Base-by-base conservation (phyloP, 306 rosid species). In the Quercus ilex region DNA sequence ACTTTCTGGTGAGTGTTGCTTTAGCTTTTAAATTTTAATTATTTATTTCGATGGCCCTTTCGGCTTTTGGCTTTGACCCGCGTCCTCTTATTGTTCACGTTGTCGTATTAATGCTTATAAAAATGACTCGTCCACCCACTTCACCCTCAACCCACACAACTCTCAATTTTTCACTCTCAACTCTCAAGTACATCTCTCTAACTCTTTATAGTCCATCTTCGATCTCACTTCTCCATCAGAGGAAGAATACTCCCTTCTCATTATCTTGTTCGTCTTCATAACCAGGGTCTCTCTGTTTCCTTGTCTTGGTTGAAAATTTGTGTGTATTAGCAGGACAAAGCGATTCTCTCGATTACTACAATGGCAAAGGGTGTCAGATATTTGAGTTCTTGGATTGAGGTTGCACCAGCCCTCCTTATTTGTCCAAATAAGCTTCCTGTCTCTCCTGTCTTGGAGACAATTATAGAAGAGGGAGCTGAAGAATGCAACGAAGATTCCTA, bases 341-440 rank as follows among this genome's bases (percentile, higher is more conserved):
- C 3, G 52, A 5, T 19, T 15, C 31, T 73, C 51, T 35, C 1
- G 0, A 5, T 35, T 35, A 35, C 41, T 6, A 35, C 56, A 51
- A 92, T 87, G 97, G 88, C 77, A 69, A 87, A 5, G 38, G 38
- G 38, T 0, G 38, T 33, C 7, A 33, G 38, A 33, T 5, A 33
- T 33, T 5, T 33, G 38, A 5, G 38, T 33, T 33, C 38, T 33
- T 33, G 7, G 38, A 33, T 33, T 33, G 38, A 33, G 38, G 38
- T 33, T 33, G 38, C 38, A 33, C 38, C 38, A 5, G 38, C 38
- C 38, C 38, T 33, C 38, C 7, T 33, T 5, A 33, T 33, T 0
- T 33, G 38, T 33, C 38, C 38, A 33, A 33, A 33, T 33, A 33
- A 33, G 38, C 38, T 33, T 33, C 38, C 2, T 31, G 35, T 31